Conservation (phyloP, 2,329 filamentous ascomycete genomes). For the Gyromitra esculenta region DNA sequence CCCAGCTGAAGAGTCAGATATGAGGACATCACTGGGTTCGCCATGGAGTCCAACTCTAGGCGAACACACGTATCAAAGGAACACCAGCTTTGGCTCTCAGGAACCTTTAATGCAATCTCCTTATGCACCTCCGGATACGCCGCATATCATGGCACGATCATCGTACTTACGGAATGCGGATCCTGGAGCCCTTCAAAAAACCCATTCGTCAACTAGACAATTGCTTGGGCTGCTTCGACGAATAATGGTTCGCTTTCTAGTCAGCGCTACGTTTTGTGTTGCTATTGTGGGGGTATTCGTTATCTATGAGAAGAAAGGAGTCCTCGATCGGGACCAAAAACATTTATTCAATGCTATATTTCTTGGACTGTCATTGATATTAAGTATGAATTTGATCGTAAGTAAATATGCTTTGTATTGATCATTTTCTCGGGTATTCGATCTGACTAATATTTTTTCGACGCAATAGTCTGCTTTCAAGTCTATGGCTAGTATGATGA, state of each 20-base stretch:
- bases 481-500: constrained; percentile 49
- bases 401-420: constrained; percentile 19
- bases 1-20: constrained; percentile 25
- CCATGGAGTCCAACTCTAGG: constrained; percentile 4
- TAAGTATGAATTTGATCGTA: constrained; percentile 51
- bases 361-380: constrained; percentile 40
- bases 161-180: constrained; percentile 9
- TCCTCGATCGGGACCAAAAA: constrained; percentile 35
- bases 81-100: constrained; percentile 7
- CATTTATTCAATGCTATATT: constrained; percentile 47
- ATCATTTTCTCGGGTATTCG: neutral
- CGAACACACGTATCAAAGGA: neutral
- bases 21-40: constrained; percentile 16
- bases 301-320: constrained; percentile 27
- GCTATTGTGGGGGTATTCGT: constrained; percentile 28
- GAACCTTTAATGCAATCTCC: constrained; percentile 24
- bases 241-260: constrained; percentile 35
- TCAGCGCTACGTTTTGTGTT: constrained; percentile 20
- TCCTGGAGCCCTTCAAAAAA: constrained; percentile 25
- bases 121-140: neutral
- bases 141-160: constrained; percentile 38
- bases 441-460: constrained; percentile 11
- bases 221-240: constrained; percentile 17
- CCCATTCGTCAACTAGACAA: constrained; percentile 39
- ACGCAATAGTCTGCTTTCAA: constrained; percentile 47